Conservation (phyloP, 2,329 filamentous ascomycete species). For the Exophiala xenobiotica region DNA sequence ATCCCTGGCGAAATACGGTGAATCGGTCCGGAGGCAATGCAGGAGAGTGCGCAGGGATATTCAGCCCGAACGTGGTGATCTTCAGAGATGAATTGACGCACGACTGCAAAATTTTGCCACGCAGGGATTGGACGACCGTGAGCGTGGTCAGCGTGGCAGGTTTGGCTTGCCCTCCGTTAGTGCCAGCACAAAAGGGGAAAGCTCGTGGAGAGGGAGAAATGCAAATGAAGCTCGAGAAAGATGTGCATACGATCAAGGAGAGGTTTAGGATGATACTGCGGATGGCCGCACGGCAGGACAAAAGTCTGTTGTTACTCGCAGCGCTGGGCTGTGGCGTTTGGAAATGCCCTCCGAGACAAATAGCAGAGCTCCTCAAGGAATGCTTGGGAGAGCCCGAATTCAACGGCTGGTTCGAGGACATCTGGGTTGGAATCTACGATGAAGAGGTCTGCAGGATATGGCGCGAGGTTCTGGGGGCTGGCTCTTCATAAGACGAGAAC, state of each 20-base stretch:
- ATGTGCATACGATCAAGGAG: conserved; percentile 8
- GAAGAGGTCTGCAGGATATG: conserved; percentile 5
- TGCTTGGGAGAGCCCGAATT: conserved; percentile 11
- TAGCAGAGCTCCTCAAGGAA: conserved; percentile 10
- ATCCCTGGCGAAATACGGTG: conserved; percentile 7
- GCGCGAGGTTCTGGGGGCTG: neutral
- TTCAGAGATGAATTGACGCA: conserved; percentile 6
- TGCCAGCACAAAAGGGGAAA: neutral
- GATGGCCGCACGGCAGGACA: conserved; percentile 7
- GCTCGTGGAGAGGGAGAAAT: neutral
- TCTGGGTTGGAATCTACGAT: conserved; percentile 14
- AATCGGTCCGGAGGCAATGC: conserved; percentile 3
- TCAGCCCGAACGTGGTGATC: conserved; percentile 10
- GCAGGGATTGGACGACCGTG: conserved; percentile 6
- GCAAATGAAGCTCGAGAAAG: conserved; percentile 6
- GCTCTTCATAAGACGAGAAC: no score
- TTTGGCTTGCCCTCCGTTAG: conserved; percentile 8
- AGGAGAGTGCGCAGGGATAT: conserved; percentile 11
- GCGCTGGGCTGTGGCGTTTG: conserved; percentile 15
- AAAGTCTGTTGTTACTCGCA: conserved; percentile 11
- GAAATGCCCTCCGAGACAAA: conserved; percentile 12
- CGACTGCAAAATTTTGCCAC: conserved; percentile 2
- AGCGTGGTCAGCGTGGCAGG: conserved; percentile 9
- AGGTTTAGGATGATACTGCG: conserved; percentile 9
- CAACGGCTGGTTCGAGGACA: conserved; percentile 11